Base-by-base conservation (phyloP, 305 asterid genomes). In the Ajuga reptans region DNA sequence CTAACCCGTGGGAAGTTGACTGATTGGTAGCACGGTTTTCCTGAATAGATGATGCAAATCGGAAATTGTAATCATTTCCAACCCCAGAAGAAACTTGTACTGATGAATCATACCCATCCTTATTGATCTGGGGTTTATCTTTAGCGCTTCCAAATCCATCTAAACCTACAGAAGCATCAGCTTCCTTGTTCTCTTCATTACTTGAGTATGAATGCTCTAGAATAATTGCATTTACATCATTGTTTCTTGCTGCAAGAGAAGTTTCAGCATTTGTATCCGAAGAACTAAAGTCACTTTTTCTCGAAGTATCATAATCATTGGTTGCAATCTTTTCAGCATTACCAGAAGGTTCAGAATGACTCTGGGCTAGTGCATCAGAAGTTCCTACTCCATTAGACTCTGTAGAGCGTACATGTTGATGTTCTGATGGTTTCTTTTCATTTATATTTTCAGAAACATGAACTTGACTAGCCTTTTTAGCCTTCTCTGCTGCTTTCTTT, bases 401-500 rank as follows among this genome's bases (percentile, higher is more conserved):
- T 29, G 82, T 69, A 68, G 45, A 57, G 37, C 77, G 82, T 9
- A 72, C 72, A 63, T 53, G 74, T 55, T 81, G 88, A 49, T 77
- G 65, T 72, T 83, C 90, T 49, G 81, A 79, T 77, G 68, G 65
- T 73, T 82, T 81, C 46, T 76, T 80, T 66, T 82, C 94, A 63
- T 61, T 60, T 47, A 57, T 55, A 31, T 71, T 83, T 67, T 82
- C 84, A 71, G 86, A 51, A 39, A 76, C 64, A 57, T 65, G 73
- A 71, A 53, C 69, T 76, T 85, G 85, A 64, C 56, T 76, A 17
- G 78, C 34, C 79, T 84, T 89, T 76, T 86, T 89, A 37, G 90
- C 89, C 84, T 73, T 86, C 81, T 83, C 87, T 62, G 91, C 91
- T 33, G 95, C 97, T 77, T 87, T 91, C 81, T 86, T 87, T 77